Evolutionary conservation across 2,329 filamentous ascomycete genomes (phyloP), one percentile per base, ranked within the genome.

Genomic region (Talaromyces sp.): DNA sequence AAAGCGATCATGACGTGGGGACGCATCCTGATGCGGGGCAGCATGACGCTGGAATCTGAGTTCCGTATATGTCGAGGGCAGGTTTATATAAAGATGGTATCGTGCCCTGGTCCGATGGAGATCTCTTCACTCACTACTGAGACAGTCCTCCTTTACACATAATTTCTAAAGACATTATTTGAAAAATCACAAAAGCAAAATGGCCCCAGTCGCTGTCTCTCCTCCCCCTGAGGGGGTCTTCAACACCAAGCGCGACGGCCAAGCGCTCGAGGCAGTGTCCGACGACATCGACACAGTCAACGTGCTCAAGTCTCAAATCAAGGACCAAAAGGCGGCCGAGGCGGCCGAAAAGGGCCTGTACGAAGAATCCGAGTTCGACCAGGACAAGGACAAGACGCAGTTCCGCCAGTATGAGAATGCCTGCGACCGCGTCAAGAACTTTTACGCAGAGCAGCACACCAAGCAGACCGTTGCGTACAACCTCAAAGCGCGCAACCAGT

Each of bases 321-420:
- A 81, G 65, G 75, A 77, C 66, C 81, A 79, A 70, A 78, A 83
- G 67, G n/a, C 42, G 6, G 17, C 42, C 1, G 55, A 13, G 1
- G 27, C 39, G 5, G 36, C 69, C 28, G 71, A 75, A 49, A 74
- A 71, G 36, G 69, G 62, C 19, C 65, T 77, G 5, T 83, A 84
- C 70, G 80, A 82, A 52, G 72, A 79, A 63, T 89, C 89, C 62
- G 79, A 88, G 66, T 92, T 92, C 72, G 89, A 92, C 73, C 76
- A 83, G 54, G 79, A 85, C 54, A 93, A 93, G 75, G 88, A 93
- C 81, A 93, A 93, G 81, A 83, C 85, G 25, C 81, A 88, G 66
- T 93, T 93, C 79, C 84, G 92, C 36, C 88, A 95, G 73, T 96
- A 93, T 77, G 87, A 92, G 69, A 87, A 88, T 17, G 91, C 92